A percentile compares a stretch with the other conserved stretches of the same genome.
Conservation (phyloP, 202 grass and related monocot genomes). For the Bolboschoenoplectus hybrid region DNA sequence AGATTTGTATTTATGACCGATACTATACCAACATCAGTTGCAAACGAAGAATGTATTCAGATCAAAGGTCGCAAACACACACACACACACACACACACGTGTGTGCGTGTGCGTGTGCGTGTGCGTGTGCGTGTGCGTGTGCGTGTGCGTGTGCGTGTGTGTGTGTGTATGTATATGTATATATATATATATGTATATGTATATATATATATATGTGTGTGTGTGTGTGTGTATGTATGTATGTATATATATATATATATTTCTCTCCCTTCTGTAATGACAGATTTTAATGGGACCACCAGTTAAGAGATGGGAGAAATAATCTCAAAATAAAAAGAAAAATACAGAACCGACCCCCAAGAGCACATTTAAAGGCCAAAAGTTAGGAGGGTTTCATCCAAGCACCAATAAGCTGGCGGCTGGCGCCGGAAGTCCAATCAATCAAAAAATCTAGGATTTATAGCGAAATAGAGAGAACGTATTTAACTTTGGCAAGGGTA, state of each 20-base stretch:
- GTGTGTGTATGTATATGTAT: too few species aligned
- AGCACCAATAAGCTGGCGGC: conserved; percentile 5
- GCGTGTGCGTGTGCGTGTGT: too few species aligned
- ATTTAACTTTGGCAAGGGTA: conserved; percentile 78
- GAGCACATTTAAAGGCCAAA: not conserved
- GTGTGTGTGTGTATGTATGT: too few species aligned
- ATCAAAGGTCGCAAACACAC: not conserved
- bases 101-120: too few species aligned
- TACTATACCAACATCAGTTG: not conserved
- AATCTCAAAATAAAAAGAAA: not conserved
- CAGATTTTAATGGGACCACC: conserved; percentile 13
- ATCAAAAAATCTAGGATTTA: conserved; percentile 18
- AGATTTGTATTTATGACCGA: not conserved
- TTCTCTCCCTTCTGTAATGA: not conserved
- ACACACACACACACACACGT: too few species aligned
- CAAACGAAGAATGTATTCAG: not conserved
- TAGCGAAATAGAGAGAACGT: conserved; percentile 27
- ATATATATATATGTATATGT: too few species aligned
- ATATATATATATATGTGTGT: too few species aligned
- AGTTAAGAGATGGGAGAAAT: not conserved
- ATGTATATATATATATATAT: too few species aligned
- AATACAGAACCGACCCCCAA: not conserved
- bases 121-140: too few species aligned
- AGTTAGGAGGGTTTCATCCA: not conserved
- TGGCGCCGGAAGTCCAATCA: conserved; percentile 1